Evolutionary conservation across 768 basidiomycete species (phyloP).

Genomic region (Boletus insuetus): DNA sequence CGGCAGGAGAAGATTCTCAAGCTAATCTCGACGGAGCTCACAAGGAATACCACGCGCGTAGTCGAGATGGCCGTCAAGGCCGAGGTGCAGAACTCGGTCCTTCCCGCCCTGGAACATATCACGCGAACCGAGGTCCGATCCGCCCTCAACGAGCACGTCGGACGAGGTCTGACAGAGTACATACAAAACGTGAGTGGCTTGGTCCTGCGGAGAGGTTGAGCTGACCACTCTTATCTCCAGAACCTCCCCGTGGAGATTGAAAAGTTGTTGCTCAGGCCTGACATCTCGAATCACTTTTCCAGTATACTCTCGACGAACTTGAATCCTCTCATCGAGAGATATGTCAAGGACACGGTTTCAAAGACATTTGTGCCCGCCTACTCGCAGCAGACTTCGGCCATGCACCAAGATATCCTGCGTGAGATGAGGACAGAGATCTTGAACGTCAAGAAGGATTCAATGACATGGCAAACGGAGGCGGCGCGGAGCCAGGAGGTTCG

Average conservation of each 20-base stretch:
- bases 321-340: conserved; percentile 74
- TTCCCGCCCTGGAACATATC: conserved; percentile 79
- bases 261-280: conserved; percentile 70
- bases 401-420: conserved; percentile 78
- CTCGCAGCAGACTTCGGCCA: conserved; percentile 65
- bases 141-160: conserved; percentile 76
- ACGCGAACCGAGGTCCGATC: conserved; percentile 78
- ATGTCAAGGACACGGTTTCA: conserved; percentile 75
- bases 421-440: conserved; percentile 76
- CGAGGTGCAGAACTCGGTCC: conserved; percentile 80
- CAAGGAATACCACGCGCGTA: conserved; percentile 83
- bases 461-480: conserved; percentile 77
- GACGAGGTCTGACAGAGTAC: conserved; percentile 65
- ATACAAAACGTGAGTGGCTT: conserved; percentile 60
- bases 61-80: conserved; percentile 87
- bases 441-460: conserved; percentile 74
- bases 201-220: neutral
- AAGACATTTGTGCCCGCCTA: conserved; percentile 76
- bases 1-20: conserved; percentile 89
- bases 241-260: conserved; percentile 77
- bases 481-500: conserved; percentile 76
- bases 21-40: conserved; percentile 82
- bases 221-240: conserved; percentile 36
- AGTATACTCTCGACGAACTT: conserved; percentile 68
- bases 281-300: conserved; percentile 74